Evolutionary conservation across 768 basidiomycete species (phyloP).

Genomic region (Agaricus blazei): DNA sequence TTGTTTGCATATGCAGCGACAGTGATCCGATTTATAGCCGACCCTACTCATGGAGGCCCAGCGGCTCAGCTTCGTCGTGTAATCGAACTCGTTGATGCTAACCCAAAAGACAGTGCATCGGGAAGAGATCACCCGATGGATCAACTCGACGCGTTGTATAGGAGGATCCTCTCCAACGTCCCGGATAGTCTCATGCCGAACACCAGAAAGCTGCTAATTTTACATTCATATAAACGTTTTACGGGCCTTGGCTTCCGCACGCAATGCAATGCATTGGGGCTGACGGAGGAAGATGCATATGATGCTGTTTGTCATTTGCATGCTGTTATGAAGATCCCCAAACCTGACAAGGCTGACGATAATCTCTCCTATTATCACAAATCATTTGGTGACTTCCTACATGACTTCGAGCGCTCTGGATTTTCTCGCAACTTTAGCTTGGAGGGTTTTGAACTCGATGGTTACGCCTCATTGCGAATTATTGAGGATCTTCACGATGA

Average conservation of each 20-base stretch:
- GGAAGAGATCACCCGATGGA: background rate
- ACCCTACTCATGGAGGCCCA: background rate
- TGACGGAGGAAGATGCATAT: background rate
- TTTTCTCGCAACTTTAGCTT: background rate
- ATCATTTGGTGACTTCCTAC: background rate
- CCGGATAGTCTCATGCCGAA: background rate
- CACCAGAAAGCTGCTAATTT: background rate
- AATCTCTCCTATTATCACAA: background rate
- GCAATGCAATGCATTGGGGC: background rate
- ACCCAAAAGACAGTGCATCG: too few species aligned
- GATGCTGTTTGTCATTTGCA: background rate
- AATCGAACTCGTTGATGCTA: background rate
- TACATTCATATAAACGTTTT: background rate
- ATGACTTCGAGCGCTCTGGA: background rate
- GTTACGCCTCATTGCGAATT: background rate
- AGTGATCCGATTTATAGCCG: conserved; percentile 17
- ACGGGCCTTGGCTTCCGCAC: too few species aligned
- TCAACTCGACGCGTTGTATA: background rate
- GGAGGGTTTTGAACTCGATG: background rate
- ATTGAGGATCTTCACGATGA: background rate
- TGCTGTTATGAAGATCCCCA: background rate
- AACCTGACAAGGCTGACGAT: background rate
- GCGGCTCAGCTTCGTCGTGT: background rate
- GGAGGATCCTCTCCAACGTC: background rate
- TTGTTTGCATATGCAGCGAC: conserved; percentile 22